Evolutionary conservation across 179 eudicot species (phyloP).

Genomic region (Vitellaria paradoxa): DNA sequence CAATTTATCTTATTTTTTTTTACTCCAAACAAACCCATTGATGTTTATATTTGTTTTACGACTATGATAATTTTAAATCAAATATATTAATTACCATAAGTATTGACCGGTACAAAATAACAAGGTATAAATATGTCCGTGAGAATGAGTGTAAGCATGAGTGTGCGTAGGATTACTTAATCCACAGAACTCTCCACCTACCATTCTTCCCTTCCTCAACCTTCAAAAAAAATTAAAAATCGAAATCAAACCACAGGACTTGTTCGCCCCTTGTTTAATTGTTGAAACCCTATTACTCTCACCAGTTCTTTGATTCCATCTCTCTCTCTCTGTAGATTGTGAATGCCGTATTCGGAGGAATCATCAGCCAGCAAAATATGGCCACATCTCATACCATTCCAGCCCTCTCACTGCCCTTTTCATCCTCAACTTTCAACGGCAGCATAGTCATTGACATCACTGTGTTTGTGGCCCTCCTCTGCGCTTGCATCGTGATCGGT

Average conservation of each 20-base stretch:
- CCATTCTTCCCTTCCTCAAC: conserved; percentile 14
- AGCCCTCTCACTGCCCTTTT: conserved; percentile 12
- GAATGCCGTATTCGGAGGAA: conserved; percentile 8
- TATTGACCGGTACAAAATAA: too few species aligned
- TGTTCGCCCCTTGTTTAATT: background rate
- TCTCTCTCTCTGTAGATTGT: background rate
- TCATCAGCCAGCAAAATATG: conserved; percentile 13
- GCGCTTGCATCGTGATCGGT: conserved; percentile 64
- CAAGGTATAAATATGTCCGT: too few species aligned
- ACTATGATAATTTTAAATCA: too few species aligned
- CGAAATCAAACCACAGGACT: background rate
- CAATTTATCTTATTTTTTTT: too few species aligned
- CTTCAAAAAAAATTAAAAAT: background rate
- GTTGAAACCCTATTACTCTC: background rate
- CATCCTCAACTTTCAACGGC: conserved; percentile 15
- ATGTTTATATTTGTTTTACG: too few species aligned
- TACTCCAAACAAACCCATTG: too few species aligned
- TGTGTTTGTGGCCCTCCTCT: conserved; percentile 52
- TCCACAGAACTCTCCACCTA: conserved; percentile 9
- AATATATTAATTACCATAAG: too few species aligned
- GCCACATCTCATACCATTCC: conserved; percentile 16
- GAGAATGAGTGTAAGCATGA: too few species aligned
- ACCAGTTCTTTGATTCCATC: background rate
- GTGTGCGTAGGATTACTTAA: too few species aligned
- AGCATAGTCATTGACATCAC: conserved; percentile 49